Conservation (phyloP, 306 rosid genomes). For the Luffa aegyptiaca region DNA sequence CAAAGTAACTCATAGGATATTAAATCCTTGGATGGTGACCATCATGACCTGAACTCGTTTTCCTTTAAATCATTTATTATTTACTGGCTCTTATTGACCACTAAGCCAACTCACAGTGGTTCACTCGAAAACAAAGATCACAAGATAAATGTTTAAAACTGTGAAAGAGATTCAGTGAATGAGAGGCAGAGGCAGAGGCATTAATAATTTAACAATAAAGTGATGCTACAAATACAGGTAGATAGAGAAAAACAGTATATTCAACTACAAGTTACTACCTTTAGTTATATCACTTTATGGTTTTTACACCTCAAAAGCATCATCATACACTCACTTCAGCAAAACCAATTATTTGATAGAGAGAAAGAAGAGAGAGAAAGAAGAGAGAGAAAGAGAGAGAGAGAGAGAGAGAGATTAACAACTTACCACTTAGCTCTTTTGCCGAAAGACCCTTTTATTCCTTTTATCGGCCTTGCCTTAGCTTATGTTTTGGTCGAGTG, state of each 20-base stretch:
- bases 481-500: background rate
- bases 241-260: constrained; percentile 4
- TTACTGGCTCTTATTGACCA: too few relatives aligned
- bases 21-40: too few relatives aligned
- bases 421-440: constrained; percentile 18
- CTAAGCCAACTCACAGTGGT: too few relatives aligned
- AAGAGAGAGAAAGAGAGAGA: constrained; percentile 3
- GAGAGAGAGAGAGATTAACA: background rate
- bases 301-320: constrained; percentile 38
- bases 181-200: background rate
- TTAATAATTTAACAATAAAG: background rate
- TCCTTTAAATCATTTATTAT: too few relatives aligned
- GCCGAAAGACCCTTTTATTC: constrained; percentile 64
- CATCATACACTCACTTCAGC: constrained; percentile 29
- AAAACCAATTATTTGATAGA: constrained; percentile 24
- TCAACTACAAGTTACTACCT: constrained; percentile 10
- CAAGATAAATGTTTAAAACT: background rate
- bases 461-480: constrained; percentile 7
- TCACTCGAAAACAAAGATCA: background rate
- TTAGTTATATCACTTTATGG: constrained; percentile 22
- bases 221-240: background rate
- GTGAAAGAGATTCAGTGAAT: background rate
- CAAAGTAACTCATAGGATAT: too few relatives aligned
- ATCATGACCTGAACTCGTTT: too few relatives aligned
- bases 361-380: background rate